Evolutionary conservation across 768 basidiomycete species (phyloP).

Genomic region (Peribolospora kevripleyi): DNA sequence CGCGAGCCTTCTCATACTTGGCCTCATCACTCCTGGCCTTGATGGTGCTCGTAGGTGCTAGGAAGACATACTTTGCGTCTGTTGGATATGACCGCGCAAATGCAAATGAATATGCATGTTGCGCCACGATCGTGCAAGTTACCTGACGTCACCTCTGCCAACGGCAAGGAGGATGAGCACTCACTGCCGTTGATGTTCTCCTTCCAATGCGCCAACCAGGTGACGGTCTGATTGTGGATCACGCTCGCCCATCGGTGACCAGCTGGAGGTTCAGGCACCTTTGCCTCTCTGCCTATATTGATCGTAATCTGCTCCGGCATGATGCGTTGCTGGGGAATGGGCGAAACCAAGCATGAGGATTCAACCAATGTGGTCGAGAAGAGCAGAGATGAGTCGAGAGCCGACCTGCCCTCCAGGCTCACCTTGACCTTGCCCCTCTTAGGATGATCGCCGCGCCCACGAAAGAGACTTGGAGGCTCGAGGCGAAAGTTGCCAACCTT

Average conservation of each 20-base stretch:
- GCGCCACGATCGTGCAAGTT: too few species aligned
- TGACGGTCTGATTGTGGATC: conserved; percentile 81
- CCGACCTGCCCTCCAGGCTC: conserved; percentile 1
- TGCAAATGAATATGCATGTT: background rate
- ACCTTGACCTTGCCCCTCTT: conserved; percentile 92
- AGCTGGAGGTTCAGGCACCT: conserved; percentile 65
- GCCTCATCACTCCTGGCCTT: conserved; percentile 95
- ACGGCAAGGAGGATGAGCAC: background rate
- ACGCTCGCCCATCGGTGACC: conserved; percentile 77
- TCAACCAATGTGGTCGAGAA: background rate
- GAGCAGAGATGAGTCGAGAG: background rate
- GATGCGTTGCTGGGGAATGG: conserved; percentile 41
- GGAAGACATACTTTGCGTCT: conserved; percentile 72
- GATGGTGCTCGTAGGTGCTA: conserved; percentile 86
- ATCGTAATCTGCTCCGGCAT: conserved; percentile 84
- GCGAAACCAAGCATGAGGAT: background rate
- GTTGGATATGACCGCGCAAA: too few species aligned
- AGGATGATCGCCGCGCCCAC: conserved; percentile 94
- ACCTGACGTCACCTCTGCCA: background rate
- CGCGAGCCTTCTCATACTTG: conserved; percentile 94
- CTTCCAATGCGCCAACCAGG: conserved; percentile 97
- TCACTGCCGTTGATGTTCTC: conserved; percentile 73
- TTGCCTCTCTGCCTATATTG: conserved; percentile 59
- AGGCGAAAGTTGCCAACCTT: conserved; percentile 95
- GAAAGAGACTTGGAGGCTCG: conserved; percentile 93